Evolutionary conservation across 805 yeast genomes (phyloP).

Genomic region (Starmerella apicola): DNA sequence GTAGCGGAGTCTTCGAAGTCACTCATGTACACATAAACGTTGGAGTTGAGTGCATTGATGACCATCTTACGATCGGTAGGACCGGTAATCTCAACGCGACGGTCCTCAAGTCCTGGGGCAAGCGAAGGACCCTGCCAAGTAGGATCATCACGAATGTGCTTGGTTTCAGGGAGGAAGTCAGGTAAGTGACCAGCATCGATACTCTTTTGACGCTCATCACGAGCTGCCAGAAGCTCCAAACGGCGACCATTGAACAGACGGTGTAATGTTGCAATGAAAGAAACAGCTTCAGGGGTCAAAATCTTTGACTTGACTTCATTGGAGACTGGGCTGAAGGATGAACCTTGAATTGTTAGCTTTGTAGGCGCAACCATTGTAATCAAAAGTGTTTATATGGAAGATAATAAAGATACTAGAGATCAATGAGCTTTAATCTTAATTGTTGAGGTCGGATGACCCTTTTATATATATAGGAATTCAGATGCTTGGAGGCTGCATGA

Average conservation of each 20-base stretch:
- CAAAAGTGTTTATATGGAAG: too few species aligned
- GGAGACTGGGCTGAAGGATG: conserved; percentile 43
- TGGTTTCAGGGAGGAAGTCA: conserved; percentile 57
- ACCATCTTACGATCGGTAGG: conserved; percentile 70
- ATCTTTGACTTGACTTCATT: conserved; percentile 40
- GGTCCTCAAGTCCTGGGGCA: conserved; percentile 56
- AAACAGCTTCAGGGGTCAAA: conserved; percentile 49
- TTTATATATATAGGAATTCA: too few species aligned
- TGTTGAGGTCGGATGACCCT: too few species aligned
- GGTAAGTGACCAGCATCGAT: conserved; percentile 55
- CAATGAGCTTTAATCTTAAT: too few species aligned
- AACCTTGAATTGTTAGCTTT: conserved; percentile 32
- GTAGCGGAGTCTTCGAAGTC: conserved; percentile 65
- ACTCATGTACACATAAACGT: conserved; percentile 63
- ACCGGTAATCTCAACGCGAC: conserved; percentile 66
- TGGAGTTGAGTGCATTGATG: conserved; percentile 56
- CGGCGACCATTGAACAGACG: conserved; percentile 49
- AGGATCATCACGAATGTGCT: conserved; percentile 48
- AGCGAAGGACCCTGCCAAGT: conserved; percentile 62
- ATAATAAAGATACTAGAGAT: too few species aligned
- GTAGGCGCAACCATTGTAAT: conserved; percentile 24
- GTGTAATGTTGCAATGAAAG: conserved; percentile 54
- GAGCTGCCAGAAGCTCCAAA: conserved; percentile 41
- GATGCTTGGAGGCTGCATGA: too few species aligned
- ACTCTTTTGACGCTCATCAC: conserved; percentile 42